phyloP scores from a whole-genome alignment of 257 asterid genomes.

The Coffea eugenioides region DNA sequence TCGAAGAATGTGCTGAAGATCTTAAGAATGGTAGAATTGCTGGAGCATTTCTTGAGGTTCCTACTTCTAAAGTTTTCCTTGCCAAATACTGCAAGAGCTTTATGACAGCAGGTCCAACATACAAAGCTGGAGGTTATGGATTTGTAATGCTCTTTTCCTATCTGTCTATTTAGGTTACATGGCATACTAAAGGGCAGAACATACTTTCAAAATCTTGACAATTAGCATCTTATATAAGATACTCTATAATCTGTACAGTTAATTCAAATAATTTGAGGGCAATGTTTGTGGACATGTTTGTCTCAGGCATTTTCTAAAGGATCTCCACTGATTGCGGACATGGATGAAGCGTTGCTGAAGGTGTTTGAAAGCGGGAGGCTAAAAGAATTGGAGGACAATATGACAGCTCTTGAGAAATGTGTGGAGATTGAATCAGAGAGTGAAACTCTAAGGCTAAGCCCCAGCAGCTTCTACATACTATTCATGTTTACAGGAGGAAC shows the following conservation, averaged over 20 bases:
- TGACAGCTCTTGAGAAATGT: slow-evolving; percentile 31
- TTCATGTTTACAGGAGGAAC: slow-evolving; percentile 33
- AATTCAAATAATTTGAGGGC: not conserved
- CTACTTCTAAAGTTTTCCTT: slow-evolving; percentile 33
- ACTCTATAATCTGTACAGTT: no score
- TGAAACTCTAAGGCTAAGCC: slow-evolving; percentile 32
- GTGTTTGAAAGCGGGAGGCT: slow-evolving; percentile 30
- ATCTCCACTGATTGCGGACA: slow-evolving; percentile 33
- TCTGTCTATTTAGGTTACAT: not conserved
- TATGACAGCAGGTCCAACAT: slow-evolving; percentile 35
- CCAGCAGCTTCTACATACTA: slow-evolving; percentile 30
- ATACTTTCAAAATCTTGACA: not conserved
- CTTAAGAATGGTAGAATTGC: slow-evolving; percentile 29
- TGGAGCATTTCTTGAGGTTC: slow-evolving; percentile 41
- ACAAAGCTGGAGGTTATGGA: slow-evolving; percentile 45
- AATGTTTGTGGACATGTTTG: not conserved
- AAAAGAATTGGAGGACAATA: slow-evolving; percentile 28
- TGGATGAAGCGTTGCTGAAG: slow-evolving; percentile 32
- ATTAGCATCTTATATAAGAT: no score
- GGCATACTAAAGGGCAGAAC: not conserved
- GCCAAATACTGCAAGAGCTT: slow-evolving; percentile 45
- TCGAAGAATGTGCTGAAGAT: slow-evolving; percentile 21
- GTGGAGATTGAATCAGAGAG: slow-evolving; percentile 25
- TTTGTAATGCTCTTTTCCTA: slow-evolving; percentile 23
- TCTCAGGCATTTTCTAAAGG: slow-evolving; percentile 44